A percentile compares a stretch with the other conserved stretches of the same genome.
These are phyloP conservation scores for Suillus occidentalis DNA, from an alignment of 768 basidiomycete species.

Conservation along the genomic window DNA sequence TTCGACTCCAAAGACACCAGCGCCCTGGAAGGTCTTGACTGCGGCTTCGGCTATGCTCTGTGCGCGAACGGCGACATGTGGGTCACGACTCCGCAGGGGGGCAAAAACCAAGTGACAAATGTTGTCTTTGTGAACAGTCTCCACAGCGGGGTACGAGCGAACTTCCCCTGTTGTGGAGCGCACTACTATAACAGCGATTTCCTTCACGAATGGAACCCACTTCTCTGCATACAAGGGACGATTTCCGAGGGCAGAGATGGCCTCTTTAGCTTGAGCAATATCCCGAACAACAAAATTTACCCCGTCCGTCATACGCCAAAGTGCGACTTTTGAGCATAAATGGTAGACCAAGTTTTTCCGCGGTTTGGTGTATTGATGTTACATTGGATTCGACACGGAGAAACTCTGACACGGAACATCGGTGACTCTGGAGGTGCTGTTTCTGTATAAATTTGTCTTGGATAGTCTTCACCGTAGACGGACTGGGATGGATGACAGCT, in stretches of 20 bases:
- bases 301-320: slow-evolving; percentile 93
- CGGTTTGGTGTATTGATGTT: slow-evolving; percentile 53
- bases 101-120: slow-evolving; percentile 93
- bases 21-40: slow-evolving; percentile 75
- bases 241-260: slow-evolving; percentile 53
- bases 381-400: slow-evolving; percentile 53
- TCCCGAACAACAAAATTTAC: slow-evolving; percentile 83
- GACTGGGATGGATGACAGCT: slow-evolving; percentile 68
- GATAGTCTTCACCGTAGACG: slow-evolving; percentile 79
- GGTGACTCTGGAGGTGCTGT: slow-evolving; percentile 48
- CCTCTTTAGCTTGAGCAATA: slow-evolving; percentile 48
- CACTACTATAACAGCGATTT: slow-evolving; percentile 98
- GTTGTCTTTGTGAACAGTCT: slow-evolving; percentile 92
- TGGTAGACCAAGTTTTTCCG: slow-evolving; percentile 69
- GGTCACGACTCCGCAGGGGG: slow-evolving; percentile 67
- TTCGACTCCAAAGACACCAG: slow-evolving; percentile 96
- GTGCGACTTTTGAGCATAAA: slow-evolving; percentile 97
- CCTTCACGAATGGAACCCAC: slow-evolving; percentile 86
- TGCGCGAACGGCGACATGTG: slow-evolving; percentile 57
- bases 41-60: slow-evolving; percentile 77
- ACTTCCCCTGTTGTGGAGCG: slow-evolving; percentile 73
- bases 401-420: slow-evolving; percentile 60
- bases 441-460: slow-evolving; percentile 78
- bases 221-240: slow-evolving; percentile 90
- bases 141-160: slow-evolving; percentile 84